Evolutionary conservation across 1,139 yeast species (phyloP).

Genomic region (Debaryomyces nepalensis): DNA sequence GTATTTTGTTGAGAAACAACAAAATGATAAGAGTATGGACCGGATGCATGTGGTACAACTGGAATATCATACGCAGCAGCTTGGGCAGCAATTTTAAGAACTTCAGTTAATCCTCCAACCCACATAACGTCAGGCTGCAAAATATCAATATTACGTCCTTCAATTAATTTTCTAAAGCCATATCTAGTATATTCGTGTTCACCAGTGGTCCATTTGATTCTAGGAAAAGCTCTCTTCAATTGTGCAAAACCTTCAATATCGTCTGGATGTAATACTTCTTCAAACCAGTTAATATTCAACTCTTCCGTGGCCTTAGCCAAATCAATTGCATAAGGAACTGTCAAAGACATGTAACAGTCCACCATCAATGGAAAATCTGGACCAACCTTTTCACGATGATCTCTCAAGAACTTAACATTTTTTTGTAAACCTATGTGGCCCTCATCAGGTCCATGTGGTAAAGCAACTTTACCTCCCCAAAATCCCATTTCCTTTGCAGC

Average conservation of each 20-base stretch:
- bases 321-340: conserved; percentile 51
- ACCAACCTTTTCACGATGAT: conserved; percentile 49
- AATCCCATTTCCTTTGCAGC: conserved; percentile 53
- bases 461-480: conserved; percentile 56
- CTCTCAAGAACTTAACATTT: conserved; percentile 47
- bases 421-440: conserved; percentile 48
- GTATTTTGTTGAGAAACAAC: conserved; percentile 53
- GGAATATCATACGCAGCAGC: conserved; percentile 58
- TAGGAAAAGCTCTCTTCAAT: conserved; percentile 50
- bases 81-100: conserved; percentile 48
- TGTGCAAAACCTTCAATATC: conserved; percentile 50
- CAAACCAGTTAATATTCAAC: conserved; percentile 54
- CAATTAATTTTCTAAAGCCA: conserved; percentile 53
- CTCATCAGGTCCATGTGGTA: conserved; percentile 55
- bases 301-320: conserved; percentile 47
- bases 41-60: conserved; percentile 56
- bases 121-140: conserved; percentile 58
- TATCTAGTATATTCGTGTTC: conserved; percentile 56
- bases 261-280: conserved; percentile 55
- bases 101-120: conserved; percentile 56
- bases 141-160: conserved; percentile 50
- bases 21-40: conserved; percentile 55
- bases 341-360: conserved; percentile 55
- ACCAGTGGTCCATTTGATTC: conserved; percentile 53
- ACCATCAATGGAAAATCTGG: conserved; percentile 57